phyloP scores from a whole-genome alignment of 345 rosid species.

The Sisymbrium altissimum region DNA sequence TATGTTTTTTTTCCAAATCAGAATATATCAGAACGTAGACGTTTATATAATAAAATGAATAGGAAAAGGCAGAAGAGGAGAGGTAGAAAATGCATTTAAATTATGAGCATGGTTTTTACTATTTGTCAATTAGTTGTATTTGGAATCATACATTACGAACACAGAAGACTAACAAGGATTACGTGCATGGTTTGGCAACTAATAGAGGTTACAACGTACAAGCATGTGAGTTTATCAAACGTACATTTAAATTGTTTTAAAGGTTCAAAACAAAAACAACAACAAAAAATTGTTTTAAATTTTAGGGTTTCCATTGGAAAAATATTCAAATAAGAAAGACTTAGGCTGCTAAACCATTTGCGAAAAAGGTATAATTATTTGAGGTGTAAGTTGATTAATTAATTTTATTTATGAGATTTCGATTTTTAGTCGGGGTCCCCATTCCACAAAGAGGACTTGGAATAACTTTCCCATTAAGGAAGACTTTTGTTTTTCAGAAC shows the following conservation, averaged over 20 bases:
- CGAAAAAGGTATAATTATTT: background rate
- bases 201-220: background rate
- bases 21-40: too few species aligned
- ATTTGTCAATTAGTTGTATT: background rate
- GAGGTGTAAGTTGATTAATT: background rate
- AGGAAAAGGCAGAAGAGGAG: background rate
- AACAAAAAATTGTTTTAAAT: background rate
- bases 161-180: background rate
- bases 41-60: background rate
- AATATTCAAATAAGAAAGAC: background rate
- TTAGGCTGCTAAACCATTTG: conserved; percentile 4
- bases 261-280: too few species aligned
- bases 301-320: background rate
- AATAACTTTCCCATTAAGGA: conserved; percentile 33
- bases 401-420: background rate
- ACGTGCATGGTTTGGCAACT: background rate
- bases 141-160: background rate
- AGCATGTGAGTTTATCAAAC: background rate
- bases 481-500: background rate
- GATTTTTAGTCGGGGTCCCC: conserved; percentile 9
- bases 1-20: too few species aligned
- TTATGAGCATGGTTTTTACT: background rate
- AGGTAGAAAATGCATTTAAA: background rate
- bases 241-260: background rate
- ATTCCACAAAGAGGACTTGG: conserved; percentile 24